phyloP scores from a whole-genome alignment of 257 asterid genomes.

The Capsicum pubescens region DNA sequence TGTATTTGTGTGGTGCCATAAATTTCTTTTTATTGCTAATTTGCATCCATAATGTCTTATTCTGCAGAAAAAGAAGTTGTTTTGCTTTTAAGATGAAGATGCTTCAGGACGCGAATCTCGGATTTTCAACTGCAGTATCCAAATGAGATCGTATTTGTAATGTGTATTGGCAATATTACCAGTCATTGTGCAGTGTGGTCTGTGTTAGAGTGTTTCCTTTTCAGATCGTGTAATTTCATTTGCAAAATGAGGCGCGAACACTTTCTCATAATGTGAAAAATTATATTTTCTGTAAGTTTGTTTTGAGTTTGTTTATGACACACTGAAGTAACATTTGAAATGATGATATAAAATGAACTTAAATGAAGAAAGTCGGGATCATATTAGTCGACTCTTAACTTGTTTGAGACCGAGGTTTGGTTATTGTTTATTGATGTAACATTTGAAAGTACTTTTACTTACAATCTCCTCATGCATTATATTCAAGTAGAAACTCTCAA shows the following conservation, averaged over 20 bases:
- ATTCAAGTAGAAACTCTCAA: background rate
- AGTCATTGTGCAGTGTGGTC: conserved; percentile 26
- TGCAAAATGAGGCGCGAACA: conserved; percentile 20
- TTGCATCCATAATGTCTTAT: background rate
- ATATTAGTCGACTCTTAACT: background rate
- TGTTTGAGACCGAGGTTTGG: background rate
- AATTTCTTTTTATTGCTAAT: background rate
- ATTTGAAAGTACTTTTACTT: background rate
- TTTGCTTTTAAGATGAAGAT: conserved; percentile 62
- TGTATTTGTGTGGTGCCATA: background rate
- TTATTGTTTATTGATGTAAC: background rate
- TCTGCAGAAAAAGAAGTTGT: conserved; percentile 78
- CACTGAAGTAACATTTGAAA: background rate
- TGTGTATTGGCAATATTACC: background rate
- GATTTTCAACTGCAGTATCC: conserved; percentile 10
- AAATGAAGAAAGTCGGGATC: background rate
- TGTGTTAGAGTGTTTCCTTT: background rate
- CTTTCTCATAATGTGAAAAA: conserved; percentile 6
- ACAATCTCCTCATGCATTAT: background rate
- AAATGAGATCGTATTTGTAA: conserved; percentile 20
- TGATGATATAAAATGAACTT: background rate
- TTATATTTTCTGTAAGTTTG: background rate
- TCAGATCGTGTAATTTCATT: background rate
- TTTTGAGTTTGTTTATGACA: background rate
- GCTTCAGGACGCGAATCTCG: background rate